A percentile compares a stretch with the other conserved stretches of the same genome.
Evolutionary conservation across 2,329 filamentous ascomycete species (phyloP).

Genomic region (Nigrograna mackinnonii): DNA sequence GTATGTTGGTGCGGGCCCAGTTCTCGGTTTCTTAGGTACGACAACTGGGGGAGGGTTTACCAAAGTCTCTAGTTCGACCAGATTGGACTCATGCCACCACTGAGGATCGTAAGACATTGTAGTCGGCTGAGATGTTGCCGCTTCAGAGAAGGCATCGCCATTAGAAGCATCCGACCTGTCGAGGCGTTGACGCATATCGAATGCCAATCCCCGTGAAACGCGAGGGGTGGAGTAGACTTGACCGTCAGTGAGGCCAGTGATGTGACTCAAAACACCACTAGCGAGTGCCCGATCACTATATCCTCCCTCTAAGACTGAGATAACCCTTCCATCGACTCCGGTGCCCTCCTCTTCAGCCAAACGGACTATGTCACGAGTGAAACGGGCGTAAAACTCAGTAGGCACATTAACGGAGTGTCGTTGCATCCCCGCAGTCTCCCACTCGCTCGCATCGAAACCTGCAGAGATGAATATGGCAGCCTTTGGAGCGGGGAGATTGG

Average conservation of each 20-base stretch:
- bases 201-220: constrained; percentile 53
- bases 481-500: constrained; percentile 67
- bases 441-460: constrained; percentile 96
- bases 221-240: constrained; percentile 32
- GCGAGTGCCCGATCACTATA: constrained; percentile 91
- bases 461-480: constrained; percentile 93
- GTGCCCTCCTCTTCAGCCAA: constrained; percentile 80
- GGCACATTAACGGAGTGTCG: constrained; percentile 94
- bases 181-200: constrained; percentile 61
- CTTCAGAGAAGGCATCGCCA: not conserved
- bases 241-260: constrained; percentile 77
- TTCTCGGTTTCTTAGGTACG: constrained; percentile 64
- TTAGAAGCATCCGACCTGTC: constrained; percentile 27
- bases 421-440: constrained; percentile 92
- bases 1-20: constrained; percentile 69
- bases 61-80: constrained; percentile 37
- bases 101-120: constrained; percentile 40
- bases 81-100: constrained; percentile 48
- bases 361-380: constrained; percentile 82
- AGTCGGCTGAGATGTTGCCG: no score
- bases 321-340: constrained; percentile 78
- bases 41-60: constrained; percentile 31
- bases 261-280: constrained; percentile 86
- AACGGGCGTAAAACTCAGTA: constrained; percentile 91
- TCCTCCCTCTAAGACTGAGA: constrained; percentile 93